Evolutionary conservation across 306 rosid genomes (phyloP).

Genomic region (Vigna nakashimae): DNA sequence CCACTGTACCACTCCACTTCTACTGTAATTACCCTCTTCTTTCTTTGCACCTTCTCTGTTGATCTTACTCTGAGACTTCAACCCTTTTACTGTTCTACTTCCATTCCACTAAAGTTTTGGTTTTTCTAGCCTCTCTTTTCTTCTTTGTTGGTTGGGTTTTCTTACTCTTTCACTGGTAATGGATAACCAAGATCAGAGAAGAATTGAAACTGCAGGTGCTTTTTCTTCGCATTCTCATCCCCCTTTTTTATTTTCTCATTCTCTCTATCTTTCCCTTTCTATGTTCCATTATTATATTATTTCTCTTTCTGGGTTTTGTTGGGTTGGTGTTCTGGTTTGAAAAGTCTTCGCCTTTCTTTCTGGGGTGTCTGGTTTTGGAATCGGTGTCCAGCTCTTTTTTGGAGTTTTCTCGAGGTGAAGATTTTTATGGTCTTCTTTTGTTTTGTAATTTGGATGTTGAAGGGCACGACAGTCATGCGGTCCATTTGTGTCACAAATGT

Average conservation of each 20-base stretch:
- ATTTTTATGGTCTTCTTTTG: neutral
- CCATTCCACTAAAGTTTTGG: neutral
- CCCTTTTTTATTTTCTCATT: neutral
- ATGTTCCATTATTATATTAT: constrained; percentile 2
- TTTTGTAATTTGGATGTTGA: neutral
- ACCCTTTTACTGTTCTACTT: constrained; percentile 1
- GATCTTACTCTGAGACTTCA: neutral
- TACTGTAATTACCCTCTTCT: constrained; percentile 1
- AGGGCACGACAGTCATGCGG: constrained; percentile 67
- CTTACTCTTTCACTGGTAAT: constrained; percentile 29
- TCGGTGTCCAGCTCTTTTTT: constrained; percentile 28
- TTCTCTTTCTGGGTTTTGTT: constrained; percentile 24
- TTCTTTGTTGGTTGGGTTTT: constrained; percentile 13
- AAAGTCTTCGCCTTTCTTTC: constrained; percentile 39
- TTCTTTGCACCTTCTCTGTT: neutral
- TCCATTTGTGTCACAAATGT: constrained; percentile 72
- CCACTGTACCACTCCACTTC: constrained; percentile 13
- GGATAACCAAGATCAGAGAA: constrained; percentile 48
- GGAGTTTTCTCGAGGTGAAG: neutral
- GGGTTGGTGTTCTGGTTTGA: constrained; percentile 32
- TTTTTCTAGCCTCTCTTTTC: neutral
- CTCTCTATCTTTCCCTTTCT: neutral
- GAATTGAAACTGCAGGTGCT: constrained; percentile 45
- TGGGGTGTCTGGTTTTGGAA: constrained; percentile 31
- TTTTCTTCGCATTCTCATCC: neutral